These are phyloP conservation scores for Mycena rebaudengoi DNA, from an alignment of 768 basidiomycete genomes.

Conservation along the genomic window DNA sequence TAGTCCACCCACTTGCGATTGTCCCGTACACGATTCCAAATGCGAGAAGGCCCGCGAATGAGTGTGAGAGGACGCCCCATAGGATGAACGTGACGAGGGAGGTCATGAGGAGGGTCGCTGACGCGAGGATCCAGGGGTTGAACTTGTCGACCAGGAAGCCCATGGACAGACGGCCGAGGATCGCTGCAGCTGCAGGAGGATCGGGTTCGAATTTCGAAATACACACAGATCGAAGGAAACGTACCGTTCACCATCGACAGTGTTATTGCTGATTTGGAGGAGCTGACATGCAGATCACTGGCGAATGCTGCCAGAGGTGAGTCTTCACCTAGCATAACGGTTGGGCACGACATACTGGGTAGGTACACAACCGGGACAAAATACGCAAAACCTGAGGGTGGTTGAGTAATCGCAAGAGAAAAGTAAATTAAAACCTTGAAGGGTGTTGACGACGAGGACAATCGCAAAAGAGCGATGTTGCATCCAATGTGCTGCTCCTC, in stretches of 20 bases:
- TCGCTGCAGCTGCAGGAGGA: conserved; percentile 22
- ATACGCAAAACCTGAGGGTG: conserved; percentile 36
- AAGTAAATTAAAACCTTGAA: conserved; percentile 32
- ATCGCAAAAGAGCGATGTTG: conserved; percentile 28
- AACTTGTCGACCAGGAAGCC: conserved; percentile 40
- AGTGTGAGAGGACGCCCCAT: conserved; percentile 38
- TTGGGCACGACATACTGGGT: conserved; percentile 27
- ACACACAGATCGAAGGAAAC: not conserved
- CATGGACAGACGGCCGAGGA: conserved; percentile 33
- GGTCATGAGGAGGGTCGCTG: conserved; percentile 23
- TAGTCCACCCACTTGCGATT: conserved; percentile 36
- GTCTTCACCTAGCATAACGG: too few relatives aligned
- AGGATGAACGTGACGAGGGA: conserved; percentile 39
- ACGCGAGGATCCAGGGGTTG: conserved; percentile 31
- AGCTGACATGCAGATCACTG: conserved; percentile 28
- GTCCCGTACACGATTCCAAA: conserved; percentile 37
- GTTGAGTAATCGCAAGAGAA: too few relatives aligned
- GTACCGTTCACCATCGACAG: conserved; percentile 37
- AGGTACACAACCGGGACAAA: conserved; percentile 38
- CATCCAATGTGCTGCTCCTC: conserved; percentile 23
- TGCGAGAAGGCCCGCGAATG: conserved; percentile 33
- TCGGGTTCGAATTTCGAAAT: not conserved
- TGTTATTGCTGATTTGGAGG: conserved; percentile 31
- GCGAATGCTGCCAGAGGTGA: conserved; percentile 41
- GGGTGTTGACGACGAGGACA: conserved; percentile 32